A percentile compares a stretch with the other conserved stretches of the same genome.
Conservation (phyloP, 441 rosid genomes). For the Jatropha podagrica region DNA sequence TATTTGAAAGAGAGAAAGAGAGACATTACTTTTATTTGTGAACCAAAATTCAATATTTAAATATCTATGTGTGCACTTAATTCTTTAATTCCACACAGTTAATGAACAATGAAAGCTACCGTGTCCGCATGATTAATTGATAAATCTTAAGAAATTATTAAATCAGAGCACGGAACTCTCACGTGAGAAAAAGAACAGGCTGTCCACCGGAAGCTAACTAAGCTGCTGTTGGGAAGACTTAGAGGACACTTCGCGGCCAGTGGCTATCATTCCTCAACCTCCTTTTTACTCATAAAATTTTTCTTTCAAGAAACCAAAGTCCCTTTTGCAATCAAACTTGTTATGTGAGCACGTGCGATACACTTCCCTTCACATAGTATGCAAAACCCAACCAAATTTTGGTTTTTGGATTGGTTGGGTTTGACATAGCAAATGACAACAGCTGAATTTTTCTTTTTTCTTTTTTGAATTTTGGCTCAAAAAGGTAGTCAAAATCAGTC, state of each 20-base stretch:
- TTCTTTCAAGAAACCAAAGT: not conserved
- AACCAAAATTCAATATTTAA: too few species aligned
- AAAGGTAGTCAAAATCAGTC: too few species aligned
- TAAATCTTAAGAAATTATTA: not conserved
- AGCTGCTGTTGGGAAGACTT: slow-evolving; percentile 22
- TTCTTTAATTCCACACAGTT: too few species aligned
- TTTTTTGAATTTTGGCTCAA: too few species aligned
- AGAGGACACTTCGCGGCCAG: slow-evolving; percentile 22
- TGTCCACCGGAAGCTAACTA: slow-evolving; percentile 14
- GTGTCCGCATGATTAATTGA: not conserved
- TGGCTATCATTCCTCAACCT: slow-evolving; percentile 11
- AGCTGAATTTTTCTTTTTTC: too few species aligned
- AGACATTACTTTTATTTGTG: too few species aligned
- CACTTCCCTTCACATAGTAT: not conserved
- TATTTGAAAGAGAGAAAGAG: too few species aligned
- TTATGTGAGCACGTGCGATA: not conserved
- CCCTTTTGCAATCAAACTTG: slow-evolving; percentile 2
- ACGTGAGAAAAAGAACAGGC: slow-evolving; percentile 22
- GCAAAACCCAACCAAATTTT: too few species aligned
- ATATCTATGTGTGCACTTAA: too few species aligned
- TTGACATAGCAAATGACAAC: too few species aligned
- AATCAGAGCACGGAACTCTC: not conserved
- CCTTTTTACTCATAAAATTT: not conserved
- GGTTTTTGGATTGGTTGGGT: too few species aligned
- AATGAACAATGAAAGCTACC: not conserved